Conservation (phyloP, 2,329 filamentous ascomycete species). For the Beauveria scarabaeidicola region DNA sequence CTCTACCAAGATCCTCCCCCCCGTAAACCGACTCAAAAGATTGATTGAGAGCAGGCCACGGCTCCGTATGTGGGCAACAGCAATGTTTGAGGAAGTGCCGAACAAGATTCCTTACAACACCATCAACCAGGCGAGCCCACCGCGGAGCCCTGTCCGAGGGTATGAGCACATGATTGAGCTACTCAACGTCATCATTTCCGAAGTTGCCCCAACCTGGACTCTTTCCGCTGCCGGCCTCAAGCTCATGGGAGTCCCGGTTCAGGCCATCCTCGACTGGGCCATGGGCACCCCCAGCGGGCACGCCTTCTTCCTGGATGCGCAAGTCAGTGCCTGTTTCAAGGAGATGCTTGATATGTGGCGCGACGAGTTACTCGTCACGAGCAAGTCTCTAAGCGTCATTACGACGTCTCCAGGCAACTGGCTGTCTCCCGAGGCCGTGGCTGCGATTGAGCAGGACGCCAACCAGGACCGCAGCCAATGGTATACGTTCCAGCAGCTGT, state of each 20-base stretch:
- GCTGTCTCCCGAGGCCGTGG: slow-evolving; percentile 14
- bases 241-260: slow-evolving; percentile 47
- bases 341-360: slow-evolving; percentile 41
- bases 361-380: slow-evolving; percentile 18
- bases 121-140: slow-evolving; percentile 5
- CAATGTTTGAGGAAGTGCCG: slow-evolving; percentile 18
- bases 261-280: slow-evolving; percentile 49
- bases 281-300: slow-evolving; percentile 48
- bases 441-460: slow-evolving; percentile 14
- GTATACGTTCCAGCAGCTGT: slow-evolving; percentile 15
- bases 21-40: neutral
- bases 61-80: slow-evolving; percentile 18
- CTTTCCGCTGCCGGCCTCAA: slow-evolving; percentile 19
- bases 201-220: slow-evolving; percentile 16
- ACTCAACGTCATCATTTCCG: slow-evolving; percentile 14
- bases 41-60: slow-evolving; percentile 14
- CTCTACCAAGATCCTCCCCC: neutral
- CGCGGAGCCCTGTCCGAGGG: slow-evolving; percentile 12
- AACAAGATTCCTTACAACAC: slow-evolving; percentile 16
- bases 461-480: slow-evolving; percentile 11
- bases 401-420: slow-evolving; percentile 12
- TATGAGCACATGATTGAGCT: slow-evolving; percentile 18
- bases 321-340: slow-evolving; percentile 43
- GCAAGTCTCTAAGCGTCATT: slow-evolving; percentile 14
- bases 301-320: slow-evolving; percentile 42